Evolutionary conservation across 192 early-diverging fungal genomes (phyloP), one percentile per base, ranked within the genome.

Genomic region (Entomortierella beljakovae): DNA sequence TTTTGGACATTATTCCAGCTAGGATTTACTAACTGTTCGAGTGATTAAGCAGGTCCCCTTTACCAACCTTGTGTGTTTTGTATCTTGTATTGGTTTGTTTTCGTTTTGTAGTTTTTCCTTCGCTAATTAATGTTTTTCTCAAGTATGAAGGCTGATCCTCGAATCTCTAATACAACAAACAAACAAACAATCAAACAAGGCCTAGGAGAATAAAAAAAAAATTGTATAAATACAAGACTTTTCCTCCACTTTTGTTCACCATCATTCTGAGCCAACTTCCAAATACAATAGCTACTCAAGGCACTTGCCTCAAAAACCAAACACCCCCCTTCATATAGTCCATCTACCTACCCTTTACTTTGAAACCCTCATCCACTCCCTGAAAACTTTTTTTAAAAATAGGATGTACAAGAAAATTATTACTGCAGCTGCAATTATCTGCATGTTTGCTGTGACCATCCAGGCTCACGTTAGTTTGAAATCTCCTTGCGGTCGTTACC

Each of bases 401-500:
- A 63, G 50, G 61, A 48, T 50, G 13, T 50, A 50, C 48, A 63
- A 50, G 38, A 48, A 25, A 29, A 25, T 48, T 40, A 1, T 63
- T 33, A 31, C 34, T 20, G 54, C 54, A 15, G 54, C 31, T 32
- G 10, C 54, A 18, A 35, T 32, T 25, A 18, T 33, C 33, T 48
- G 61, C 46, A 32, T 63, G 48, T 32, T 29, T 16, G 46, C 61
- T 48, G 3, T 63, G 48, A 63, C 46, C 15, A 31, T 33, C 31
- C 48, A 63, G 32, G 61, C 61, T 25, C 61, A 63, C 61, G 48
- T 63, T 23, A 48, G 72, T 11, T 66, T 85, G n/a, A 49, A 48
- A 6, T 34, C 61, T 29, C 86, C 86, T 2, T 87, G 86, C 64
- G 63, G 66, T 28, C 86, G 84, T 3, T 76, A 68, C 65, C 57